A percentile compares a stretch with the other conserved stretches of the same genome.
Conservation (phyloP, 1,139 yeast genomes). For the Nakaseomyces uthaithaninus region DNA sequence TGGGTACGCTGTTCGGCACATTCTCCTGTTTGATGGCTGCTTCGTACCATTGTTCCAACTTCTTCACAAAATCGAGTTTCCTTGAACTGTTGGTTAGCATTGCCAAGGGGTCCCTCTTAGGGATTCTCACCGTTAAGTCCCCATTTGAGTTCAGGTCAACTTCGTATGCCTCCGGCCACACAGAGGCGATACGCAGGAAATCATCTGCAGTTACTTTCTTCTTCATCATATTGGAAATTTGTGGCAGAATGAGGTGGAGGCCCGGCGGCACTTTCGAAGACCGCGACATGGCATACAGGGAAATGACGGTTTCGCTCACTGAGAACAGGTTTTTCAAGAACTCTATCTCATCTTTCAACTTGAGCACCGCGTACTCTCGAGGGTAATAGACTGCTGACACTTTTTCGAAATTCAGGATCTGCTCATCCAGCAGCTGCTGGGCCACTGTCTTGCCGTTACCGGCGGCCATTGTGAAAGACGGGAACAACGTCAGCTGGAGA, state of each 20-base stretch:
- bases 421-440: slow-evolving; percentile 16
- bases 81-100: slow-evolving; percentile 23
- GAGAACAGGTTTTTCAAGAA: slow-evolving; percentile 23
- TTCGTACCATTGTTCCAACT: slow-evolving; percentile 22
- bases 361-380: slow-evolving; percentile 14
- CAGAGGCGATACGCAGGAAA: slow-evolving; percentile 16
- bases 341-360: slow-evolving; percentile 15
- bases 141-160: slow-evolving; percentile 19
- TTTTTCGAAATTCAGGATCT: slow-evolving; percentile 22
- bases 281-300: slow-evolving; percentile 24
- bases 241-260: slow-evolving; percentile 24
- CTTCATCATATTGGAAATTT: slow-evolving; percentile 22
- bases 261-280: slow-evolving; percentile 17
- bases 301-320: slow-evolving; percentile 23
- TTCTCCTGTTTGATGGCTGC: slow-evolving; percentile 2
- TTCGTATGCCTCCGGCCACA: slow-evolving; percentile 27
- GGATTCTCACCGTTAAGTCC: slow-evolving; percentile 22
- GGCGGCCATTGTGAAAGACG: slow-evolving; percentile 14
- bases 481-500: slow-evolving; percentile 20
- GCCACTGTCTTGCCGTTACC: slow-evolving; percentile 13
- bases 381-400: slow-evolving; percentile 21
- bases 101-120: slow-evolving; percentile 15
- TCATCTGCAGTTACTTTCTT: slow-evolving; percentile 19
- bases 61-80: slow-evolving; percentile 20
- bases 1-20: slow-evolving; percentile 21